These are phyloP conservation scores for Wallacemonas sp. DNA, from an alignment of 208 protist species.

Conservation along the genomic window DNA sequence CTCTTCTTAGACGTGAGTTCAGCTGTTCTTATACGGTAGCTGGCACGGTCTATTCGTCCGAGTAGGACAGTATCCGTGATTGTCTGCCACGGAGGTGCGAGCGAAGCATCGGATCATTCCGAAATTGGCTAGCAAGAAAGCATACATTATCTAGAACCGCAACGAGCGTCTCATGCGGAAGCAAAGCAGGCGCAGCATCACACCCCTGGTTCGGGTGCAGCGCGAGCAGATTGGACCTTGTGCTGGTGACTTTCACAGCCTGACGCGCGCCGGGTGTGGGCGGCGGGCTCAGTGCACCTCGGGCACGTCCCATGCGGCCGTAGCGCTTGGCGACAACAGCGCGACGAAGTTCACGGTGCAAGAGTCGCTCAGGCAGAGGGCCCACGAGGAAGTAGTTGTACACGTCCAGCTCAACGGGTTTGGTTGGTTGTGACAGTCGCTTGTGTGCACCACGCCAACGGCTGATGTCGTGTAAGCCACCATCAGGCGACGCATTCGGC, in stretches of 20 bases:
- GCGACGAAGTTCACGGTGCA: constrained; percentile 43
- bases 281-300: neutral
- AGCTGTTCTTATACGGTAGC: too few species aligned
- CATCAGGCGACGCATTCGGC: neutral
- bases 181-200: too few species aligned
- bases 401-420: constrained; percentile 41
- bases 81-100: constrained; percentile 39
- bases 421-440: neutral
- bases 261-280: neutral
- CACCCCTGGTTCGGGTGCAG: too few species aligned
- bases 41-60: too few species aligned
- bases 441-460: neutral
- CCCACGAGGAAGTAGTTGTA: constrained; percentile 49
- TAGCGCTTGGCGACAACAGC: constrained; percentile 21
- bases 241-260: too few species aligned
- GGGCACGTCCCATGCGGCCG: neutral
- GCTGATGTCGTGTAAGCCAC: neutral
- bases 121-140: constrained; percentile 61
- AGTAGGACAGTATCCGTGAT: constrained; percentile 38
- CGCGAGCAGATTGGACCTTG: too few species aligned
- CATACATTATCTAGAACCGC: constrained; percentile 70
- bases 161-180: constrained; percentile 26
- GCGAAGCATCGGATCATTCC: constrained; percentile 36
- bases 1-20: too few species aligned
- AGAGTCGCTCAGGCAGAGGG: constrained; percentile 51